phyloP scores from a whole-genome alignment of 257 asterid genomes.

The Linderniella brevidens region DNA sequence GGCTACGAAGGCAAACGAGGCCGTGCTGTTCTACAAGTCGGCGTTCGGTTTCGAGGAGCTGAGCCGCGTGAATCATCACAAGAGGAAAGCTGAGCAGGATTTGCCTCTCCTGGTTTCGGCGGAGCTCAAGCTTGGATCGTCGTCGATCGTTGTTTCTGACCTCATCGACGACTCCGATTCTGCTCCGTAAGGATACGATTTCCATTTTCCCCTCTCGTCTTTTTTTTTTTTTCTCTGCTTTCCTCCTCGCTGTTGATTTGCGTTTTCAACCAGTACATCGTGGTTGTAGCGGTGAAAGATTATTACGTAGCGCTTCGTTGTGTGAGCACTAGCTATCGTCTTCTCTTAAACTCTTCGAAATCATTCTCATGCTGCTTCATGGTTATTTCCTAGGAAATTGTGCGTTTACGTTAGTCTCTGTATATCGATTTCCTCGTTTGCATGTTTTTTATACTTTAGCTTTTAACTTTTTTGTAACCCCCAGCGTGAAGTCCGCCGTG shows the following conservation, averaged over 20 bases:
- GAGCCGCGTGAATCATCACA: slow-evolving; percentile 38
- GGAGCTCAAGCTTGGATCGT: slow-evolving; percentile 62
- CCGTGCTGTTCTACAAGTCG: slow-evolving; percentile 59
- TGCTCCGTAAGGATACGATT: not conserved
- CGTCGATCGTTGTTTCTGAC: slow-evolving; percentile 37
- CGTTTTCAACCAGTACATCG: slow-evolving; percentile 31
- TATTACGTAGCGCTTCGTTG: slow-evolving; percentile 23
- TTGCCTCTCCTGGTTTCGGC: slow-evolving; percentile 39
- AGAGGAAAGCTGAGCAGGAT: slow-evolving; percentile 92
- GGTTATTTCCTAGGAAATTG: slow-evolving; percentile 21
- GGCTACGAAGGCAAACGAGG: slow-evolving; percentile 54
- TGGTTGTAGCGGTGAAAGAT: not conserved
- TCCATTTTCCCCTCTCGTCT: not conserved
- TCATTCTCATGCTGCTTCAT: not conserved
- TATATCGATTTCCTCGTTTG: too few relatives aligned
- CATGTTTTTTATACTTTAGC: too few relatives aligned
- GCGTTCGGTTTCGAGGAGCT: slow-evolving; percentile 91
- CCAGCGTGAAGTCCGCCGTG: slow-evolving; percentile 20
- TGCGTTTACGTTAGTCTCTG: too few relatives aligned
- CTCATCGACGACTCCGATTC: slow-evolving; percentile 29
- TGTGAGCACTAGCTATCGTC: slow-evolving; percentile 26
- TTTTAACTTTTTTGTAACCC: not conserved
- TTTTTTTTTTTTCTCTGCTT: not conserved
- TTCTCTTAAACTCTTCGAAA: not conserved
- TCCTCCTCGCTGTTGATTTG: slow-evolving; percentile 15